phyloP scores from a whole-genome alignment of 805 yeast species.

The Cyberlindnera samutprakarnensis region DNA sequence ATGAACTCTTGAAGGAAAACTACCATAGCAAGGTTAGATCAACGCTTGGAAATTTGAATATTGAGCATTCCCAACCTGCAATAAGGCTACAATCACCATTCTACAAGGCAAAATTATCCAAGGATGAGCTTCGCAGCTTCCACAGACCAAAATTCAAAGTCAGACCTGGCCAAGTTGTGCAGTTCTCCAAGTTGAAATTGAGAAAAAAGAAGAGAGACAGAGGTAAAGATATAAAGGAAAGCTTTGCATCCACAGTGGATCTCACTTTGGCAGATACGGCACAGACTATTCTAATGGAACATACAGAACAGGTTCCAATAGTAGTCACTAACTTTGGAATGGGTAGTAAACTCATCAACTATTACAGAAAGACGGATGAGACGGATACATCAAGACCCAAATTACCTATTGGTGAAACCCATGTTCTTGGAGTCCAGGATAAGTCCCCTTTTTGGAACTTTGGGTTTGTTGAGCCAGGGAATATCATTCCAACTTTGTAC shows the following conservation, averaged over 20 bases:
- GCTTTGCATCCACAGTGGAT: constrained; percentile 65
- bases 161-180: constrained; percentile 70
- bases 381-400: constrained; percentile 86
- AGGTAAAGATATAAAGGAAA: constrained; percentile 71
- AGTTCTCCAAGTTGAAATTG: constrained; percentile 63
- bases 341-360: constrained; percentile 91
- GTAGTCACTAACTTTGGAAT: constrained; percentile 86
- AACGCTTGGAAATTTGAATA: constrained; percentile 81
- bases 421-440: constrained; percentile 92
- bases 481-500: constrained; percentile 86
- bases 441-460: constrained; percentile 97
- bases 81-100: constrained; percentile 81
- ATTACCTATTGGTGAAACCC: constrained; percentile 86
- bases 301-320: constrained; percentile 82
- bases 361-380: constrained; percentile 76
- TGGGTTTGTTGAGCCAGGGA: constrained; percentile 94
- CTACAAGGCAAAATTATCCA: constrained; percentile 70
- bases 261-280: constrained; percentile 81
- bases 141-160: constrained; percentile 74
- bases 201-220: constrained; percentile 87
- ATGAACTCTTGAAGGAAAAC: constrained; percentile 74
- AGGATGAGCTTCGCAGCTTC: constrained; percentile 62
- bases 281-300: constrained; percentile 71
- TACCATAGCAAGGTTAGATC: constrained; percentile 90
- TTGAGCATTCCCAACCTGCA: constrained; percentile 91